Conservation (phyloP, 768 basidiomycete genomes). For the Lentinula sp. region DNA sequence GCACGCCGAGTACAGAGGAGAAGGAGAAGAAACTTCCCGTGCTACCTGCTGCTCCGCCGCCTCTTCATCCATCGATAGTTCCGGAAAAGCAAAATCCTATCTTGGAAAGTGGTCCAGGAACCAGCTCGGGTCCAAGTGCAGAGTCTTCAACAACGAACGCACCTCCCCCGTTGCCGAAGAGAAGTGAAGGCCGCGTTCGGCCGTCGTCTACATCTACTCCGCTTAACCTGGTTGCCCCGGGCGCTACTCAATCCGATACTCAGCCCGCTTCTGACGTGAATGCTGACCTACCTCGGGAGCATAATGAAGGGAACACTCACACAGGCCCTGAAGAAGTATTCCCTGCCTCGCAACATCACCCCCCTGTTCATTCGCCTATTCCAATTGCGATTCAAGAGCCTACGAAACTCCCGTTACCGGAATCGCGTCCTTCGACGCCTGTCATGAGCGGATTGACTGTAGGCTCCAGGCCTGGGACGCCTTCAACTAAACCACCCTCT, state of each 20-base stretch:
- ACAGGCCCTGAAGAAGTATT: not conserved
- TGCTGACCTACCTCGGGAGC: slow-evolving; percentile 9
- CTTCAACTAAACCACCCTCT: slow-evolving; percentile 10
- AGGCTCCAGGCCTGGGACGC: slow-evolving; percentile 29
- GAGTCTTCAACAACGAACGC: not conserved
- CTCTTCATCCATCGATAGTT: not conserved
- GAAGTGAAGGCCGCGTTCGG: not conserved
- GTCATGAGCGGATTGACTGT: slow-evolving; percentile 14
- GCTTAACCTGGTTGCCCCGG: not conserved
- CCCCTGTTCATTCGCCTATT: slow-evolving; percentile 8
- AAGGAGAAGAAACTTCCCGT: slow-evolving; percentile 20
- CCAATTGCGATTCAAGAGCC: slow-evolving; percentile 13
- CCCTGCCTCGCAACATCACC: slow-evolving; percentile 5
- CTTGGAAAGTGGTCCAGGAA: not conserved
- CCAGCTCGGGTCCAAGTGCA: not conserved
- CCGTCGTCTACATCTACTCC: not conserved
- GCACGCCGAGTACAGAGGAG: slow-evolving; percentile 11
- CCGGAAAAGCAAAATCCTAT: not conserved
- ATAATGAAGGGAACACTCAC: slow-evolving; percentile 6
- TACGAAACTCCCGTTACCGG: slow-evolving; percentile 32
- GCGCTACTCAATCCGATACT: not conserved
- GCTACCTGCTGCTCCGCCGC: slow-evolving; percentile 33
- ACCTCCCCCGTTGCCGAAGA: not conserved
- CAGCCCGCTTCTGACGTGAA: not conserved
- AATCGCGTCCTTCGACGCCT: slow-evolving; percentile 38